Base-by-base conservation (phyloP, 257 asterid genomes). In the Solanum dulcamara region DNA sequence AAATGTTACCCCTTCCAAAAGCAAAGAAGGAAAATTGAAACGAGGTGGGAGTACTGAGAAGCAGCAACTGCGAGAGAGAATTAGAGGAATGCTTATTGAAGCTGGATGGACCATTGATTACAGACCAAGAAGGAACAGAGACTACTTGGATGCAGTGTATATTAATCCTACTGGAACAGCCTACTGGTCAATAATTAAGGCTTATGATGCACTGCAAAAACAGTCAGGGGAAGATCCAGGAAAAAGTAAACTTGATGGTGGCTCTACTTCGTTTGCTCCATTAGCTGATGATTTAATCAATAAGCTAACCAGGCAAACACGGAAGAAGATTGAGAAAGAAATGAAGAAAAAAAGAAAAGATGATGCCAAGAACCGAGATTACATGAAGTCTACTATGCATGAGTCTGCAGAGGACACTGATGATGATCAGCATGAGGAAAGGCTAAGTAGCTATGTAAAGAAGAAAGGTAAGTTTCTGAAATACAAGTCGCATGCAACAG, bases 181-280 rank as follows among this genome's bases (percentile, higher is more conserved):
- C 30, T 95, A 94, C 88, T 97, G 99, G 99, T 97, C 99, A 15
- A 95, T 97, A 81, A 92, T 94, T 62, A 94, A 95, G 93, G 99
- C 99, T 44, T 95, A 97, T 81, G 99, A 96, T 40, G 98, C 99
- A 46, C 90, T 95, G 85, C 95, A 93, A 85, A 95, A 94, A 85
- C 97, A 93, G 84, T 85, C 91, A 74, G 94, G 85, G 83, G 98
- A 90, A 85, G 93, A 91, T 83, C 80, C 62, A 42, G 86, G 84
- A 37, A 91, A 88, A 86, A 88, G 77, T 40, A 89, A 87, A 86
- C 51, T 82, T 50, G 91, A 86, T 48, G 90, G 92, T 82, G 88
- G 86, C 84, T 88, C 97, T 82, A 85, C 94, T 81, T 86, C 95
- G 28, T 91, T 93, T 89, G 89, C 95, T 85, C 96, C 96, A 44